Evolutionary conservation across 1,284 basidiomycete species (phyloP), one percentile per base, ranked within the genome.

Genomic region (Phellopilus nigrolimitatus): DNA sequence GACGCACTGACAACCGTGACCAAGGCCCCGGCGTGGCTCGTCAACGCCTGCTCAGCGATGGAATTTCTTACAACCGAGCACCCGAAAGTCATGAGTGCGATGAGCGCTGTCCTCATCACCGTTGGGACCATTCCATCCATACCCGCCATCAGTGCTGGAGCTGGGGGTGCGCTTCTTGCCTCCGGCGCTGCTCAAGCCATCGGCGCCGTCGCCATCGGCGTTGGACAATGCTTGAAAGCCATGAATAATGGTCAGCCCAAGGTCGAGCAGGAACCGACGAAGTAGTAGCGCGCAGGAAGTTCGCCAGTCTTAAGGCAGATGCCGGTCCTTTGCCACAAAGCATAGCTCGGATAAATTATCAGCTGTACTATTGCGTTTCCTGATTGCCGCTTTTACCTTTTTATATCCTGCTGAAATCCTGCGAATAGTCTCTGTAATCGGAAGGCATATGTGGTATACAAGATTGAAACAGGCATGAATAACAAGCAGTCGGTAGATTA

Each of bases 41-140:
- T 88, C 49, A 86, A 87, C 59, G 86, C 85, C 3, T 82, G 80
- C 59, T 77, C 72, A 43, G 86, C 85, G 10, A 74, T 88, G 56
- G 84, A 87, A 51, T 84, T 77, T 67, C 75, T 88, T 49, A 79
- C 79, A 6, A 74, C 71, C 53, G 85, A 88, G 59, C 84, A 88
- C 59, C 86, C 85, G 2, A 82, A 82, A 61, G 76, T 77, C 24
- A 87, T 88, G 83, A 80, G 76, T 54, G 76, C 84, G 33, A 63
- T 88, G 47, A 82, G 82, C 53, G 85, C 85, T 4, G 78, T 88
- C 51, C 75, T 88, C 56, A 84, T 88, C 62, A 86, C 84, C 4
- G 81, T 82, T 38, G 85, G 86, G 34, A 79, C 81, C 30, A 72
- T 88, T 36, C 85, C 85, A 0, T 66, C 83, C 0, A 76, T 88